Conservation (phyloP, 2,329 filamentous ascomycete genomes). For the Ascochyta koolunga region DNA sequence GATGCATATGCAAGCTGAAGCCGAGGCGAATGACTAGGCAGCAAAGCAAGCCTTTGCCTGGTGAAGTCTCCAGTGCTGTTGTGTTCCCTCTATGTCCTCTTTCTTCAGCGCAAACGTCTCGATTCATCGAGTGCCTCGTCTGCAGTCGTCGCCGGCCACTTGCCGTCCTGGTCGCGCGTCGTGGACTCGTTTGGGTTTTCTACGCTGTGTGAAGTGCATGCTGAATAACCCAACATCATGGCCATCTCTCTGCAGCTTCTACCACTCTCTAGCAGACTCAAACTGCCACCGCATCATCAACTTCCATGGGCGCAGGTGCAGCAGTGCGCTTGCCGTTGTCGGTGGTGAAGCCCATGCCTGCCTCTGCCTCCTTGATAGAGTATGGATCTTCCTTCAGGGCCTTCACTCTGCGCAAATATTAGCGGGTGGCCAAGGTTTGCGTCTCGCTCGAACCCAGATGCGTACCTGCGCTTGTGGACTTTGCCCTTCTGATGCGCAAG, state of each 20-base stretch:
- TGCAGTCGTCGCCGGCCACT: not conserved
- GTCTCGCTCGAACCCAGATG: not conserved
- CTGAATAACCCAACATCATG: not conserved
- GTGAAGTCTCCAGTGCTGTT: not conserved
- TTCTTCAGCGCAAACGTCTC: not conserved
- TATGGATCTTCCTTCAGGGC: constrained; percentile 84
- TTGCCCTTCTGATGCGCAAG: constrained; percentile 81
- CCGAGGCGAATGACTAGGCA: constrained; percentile 10
- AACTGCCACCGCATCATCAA: constrained; percentile 34
- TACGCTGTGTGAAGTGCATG: not conserved
- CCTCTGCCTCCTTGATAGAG: constrained; percentile 83
- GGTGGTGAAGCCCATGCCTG: constrained; percentile 72
- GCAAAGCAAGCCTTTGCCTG: not conserved
- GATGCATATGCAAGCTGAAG: constrained; percentile 33
- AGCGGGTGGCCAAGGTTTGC: constrained; percentile 2
- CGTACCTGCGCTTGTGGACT: constrained; percentile 86
- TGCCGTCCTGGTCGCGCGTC: not conserved
- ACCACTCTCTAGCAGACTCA: constrained; percentile 4
- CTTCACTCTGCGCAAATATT: constrained; percentile 66
- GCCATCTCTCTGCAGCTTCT: not conserved
- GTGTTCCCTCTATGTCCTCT: not conserved
- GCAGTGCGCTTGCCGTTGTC: constrained; percentile 65
- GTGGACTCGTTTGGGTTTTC: not conserved
- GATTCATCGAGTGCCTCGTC: not conserved
- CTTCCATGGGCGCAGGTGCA: constrained; percentile 38